A percentile compares a stretch with the other conserved stretches of the same genome.
Conservation (phyloP, 345 rosid species). For the Lepidium didymum region DNA sequence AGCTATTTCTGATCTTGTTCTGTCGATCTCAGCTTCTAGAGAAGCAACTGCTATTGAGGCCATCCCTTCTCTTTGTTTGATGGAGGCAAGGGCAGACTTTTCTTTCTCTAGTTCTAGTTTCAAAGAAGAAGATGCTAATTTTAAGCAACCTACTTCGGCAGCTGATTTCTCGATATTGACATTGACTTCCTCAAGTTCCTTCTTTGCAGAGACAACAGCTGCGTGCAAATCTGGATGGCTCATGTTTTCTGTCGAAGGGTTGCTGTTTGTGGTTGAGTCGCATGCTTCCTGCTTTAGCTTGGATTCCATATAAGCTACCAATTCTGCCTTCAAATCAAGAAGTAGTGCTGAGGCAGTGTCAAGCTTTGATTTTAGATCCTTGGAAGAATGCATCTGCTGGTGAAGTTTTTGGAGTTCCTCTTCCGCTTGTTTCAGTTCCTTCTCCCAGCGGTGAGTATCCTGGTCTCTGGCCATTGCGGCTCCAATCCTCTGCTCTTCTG, state of each 20-base stretch:
- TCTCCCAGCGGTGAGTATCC: constrained; percentile 80
- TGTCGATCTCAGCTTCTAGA: constrained; percentile 68
- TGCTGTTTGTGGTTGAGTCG: constrained; percentile 9
- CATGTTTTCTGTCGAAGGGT: constrained; percentile 26
- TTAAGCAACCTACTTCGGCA: constrained; percentile 60
- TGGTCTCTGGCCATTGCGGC: constrained; percentile 86
- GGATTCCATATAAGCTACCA: constrained; percentile 75
- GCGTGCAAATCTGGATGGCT: constrained; percentile 49
- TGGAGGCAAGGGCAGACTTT: constrained; percentile 50
- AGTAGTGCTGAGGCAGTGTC: constrained; percentile 66
- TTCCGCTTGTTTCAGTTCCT: constrained; percentile 77
- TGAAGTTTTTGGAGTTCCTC: constrained; percentile 63
- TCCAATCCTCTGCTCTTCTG: constrained; percentile 86
- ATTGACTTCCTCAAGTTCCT: constrained; percentile 78
- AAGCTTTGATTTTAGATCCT: constrained; percentile 66
- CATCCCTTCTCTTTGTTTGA: constrained; percentile 83
- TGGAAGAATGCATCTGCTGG: constrained; percentile 59
- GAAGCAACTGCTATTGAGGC: constrained; percentile 72
- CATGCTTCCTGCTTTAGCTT: constrained; percentile 43
- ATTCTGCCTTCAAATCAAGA: constrained; percentile 69
- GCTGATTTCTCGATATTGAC: constrained; percentile 61
- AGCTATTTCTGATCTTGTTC: constrained; percentile 49
- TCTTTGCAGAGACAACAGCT: constrained; percentile 58
- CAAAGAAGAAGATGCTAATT: constrained; percentile 56
- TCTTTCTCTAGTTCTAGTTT: constrained; percentile 61